These are phyloP conservation scores for Pichia kudriavzevii DNA, from an alignment of 1,139 yeast species.

Conservation along the genomic window DNA sequence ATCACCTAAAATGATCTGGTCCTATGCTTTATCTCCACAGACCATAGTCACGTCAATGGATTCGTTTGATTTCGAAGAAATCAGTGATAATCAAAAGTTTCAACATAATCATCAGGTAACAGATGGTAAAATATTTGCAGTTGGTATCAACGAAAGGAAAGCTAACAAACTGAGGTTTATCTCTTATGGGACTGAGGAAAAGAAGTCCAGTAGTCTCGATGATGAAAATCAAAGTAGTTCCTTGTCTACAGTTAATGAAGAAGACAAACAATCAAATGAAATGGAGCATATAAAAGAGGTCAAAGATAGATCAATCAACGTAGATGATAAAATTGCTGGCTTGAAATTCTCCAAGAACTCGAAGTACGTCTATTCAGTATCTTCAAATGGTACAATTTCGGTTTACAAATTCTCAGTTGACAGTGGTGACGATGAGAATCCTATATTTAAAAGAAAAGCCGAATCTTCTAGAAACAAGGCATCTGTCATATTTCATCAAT, in stretches of 20 bases:
- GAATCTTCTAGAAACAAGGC: constrained; percentile 10
- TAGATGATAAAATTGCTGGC: constrained; percentile 30
- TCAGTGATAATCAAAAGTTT: not conserved
- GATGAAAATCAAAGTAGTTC: constrained; percentile 26
- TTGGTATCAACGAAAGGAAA: constrained; percentile 43
- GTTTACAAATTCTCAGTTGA: constrained; percentile 30
- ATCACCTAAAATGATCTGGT: constrained; percentile 72
- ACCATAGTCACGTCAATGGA: constrained; percentile 34
- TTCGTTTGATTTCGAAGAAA: constrained; percentile 14
- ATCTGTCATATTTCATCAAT: constrained; percentile 19
- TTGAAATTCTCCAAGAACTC: constrained; percentile 33
- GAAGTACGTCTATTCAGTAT: constrained; percentile 34
- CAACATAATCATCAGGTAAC: constrained; percentile 1
- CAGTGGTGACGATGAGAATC: constrained; percentile 15
- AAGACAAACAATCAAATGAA: constrained; percentile 21
- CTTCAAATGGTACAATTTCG: constrained; percentile 34
- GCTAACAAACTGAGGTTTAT: constrained; percentile 36
- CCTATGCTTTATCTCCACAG: constrained; percentile 62
- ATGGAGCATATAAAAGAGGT: constrained; percentile 22
- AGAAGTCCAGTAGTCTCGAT: constrained; percentile 18
- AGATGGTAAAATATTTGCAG: constrained; percentile 27
- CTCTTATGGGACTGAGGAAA: constrained; percentile 23
- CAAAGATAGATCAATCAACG: constrained; percentile 24
- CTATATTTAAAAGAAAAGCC: constrained; percentile 9
- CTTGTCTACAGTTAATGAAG: constrained; percentile 22